phyloP scores from a whole-genome alignment of 2,329 filamentous ascomycete species.

The Fusarium subglutinans region DNA sequence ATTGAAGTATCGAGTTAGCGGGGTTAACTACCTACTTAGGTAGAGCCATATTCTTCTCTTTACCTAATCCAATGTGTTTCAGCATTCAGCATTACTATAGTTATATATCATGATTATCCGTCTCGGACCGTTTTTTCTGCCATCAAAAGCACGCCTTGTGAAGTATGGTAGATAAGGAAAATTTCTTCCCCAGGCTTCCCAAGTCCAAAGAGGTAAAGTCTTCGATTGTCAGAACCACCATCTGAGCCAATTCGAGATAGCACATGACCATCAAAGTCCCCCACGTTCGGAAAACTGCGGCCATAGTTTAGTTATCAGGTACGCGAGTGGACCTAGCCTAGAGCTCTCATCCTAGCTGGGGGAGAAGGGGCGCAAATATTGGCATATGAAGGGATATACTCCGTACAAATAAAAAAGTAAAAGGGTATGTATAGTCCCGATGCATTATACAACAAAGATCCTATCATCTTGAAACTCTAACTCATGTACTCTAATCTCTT shows the following conservation, averaged over 20 bases:
- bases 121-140: not conserved
- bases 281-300: constrained; percentile 43
- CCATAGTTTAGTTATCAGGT: constrained; percentile 9
- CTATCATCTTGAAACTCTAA: not conserved
- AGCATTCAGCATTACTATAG: not conserved
- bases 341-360: constrained; percentile 6
- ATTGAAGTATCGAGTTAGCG: not conserved
- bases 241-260: constrained; percentile 3
- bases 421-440: not conserved
- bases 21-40: not conserved
- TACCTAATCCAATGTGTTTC: constrained; percentile 5
- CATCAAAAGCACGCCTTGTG: not conserved
- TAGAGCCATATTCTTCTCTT: not conserved
- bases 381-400: not conserved
- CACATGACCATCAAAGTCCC: constrained; percentile 36
- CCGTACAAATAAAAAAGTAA: too few relatives aligned
- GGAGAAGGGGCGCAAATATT: not conserved
- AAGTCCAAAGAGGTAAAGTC: constrained; percentile 20
- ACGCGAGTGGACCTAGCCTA: constrained; percentile 5
- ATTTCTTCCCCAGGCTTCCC: constrained; percentile 14
- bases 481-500: not conserved
- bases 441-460: not conserved
- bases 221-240: constrained; percentile 5
- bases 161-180: constrained; percentile 12
- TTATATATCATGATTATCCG: not conserved